Conservation (phyloP, 495 filamentous ascomycete species). For the Pyrenopolyporus hunteri region DNA sequence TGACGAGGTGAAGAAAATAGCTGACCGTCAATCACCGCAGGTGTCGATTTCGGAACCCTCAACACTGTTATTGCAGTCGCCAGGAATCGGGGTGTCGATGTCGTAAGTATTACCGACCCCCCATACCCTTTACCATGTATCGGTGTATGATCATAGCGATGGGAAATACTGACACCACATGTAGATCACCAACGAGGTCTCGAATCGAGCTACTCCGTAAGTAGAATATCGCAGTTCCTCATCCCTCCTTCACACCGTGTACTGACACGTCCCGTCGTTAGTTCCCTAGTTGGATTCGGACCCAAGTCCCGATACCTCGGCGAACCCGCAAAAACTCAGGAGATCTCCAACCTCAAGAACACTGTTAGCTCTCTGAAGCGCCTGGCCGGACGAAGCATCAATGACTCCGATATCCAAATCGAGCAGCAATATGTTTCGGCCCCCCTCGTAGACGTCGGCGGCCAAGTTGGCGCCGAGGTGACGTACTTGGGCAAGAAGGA, state of each 20-base stretch:
- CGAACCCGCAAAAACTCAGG: conserved; percentile 96
- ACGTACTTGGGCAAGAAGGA: conserved; percentile 94
- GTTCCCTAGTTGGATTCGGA: conserved; percentile 92
- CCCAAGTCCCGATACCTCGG: conserved; percentile 92
- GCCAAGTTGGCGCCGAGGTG: conserved; percentile 94
- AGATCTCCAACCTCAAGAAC: conserved; percentile 99
- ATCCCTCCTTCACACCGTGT: neutral
- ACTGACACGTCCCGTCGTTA: conserved; percentile 45
- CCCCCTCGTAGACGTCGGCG: conserved; percentile 83
- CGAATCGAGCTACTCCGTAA: conserved; percentile 97
- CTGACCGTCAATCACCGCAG: conserved; percentile 45
- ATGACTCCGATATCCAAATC: conserved; percentile 88
- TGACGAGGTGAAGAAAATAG: neutral
- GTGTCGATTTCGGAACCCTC: conserved; percentile 95
- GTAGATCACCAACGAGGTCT: conserved; percentile 98
- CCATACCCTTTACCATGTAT: neutral
- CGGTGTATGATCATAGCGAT: neutral
- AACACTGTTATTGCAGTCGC: conserved; percentile 98
- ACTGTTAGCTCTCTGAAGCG: conserved; percentile 92
- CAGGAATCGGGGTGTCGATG: conserved; percentile 97
- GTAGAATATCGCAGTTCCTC: conserved; percentile 48
- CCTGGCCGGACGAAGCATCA: conserved; percentile 81
- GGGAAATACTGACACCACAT: conserved; percentile 23
- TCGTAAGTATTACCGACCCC: conserved; percentile 70
- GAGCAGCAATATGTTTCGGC: conserved; percentile 94